Evolutionary conservation across 768 basidiomycete species (phyloP).

Genomic region (Trametes villosa): DNA sequence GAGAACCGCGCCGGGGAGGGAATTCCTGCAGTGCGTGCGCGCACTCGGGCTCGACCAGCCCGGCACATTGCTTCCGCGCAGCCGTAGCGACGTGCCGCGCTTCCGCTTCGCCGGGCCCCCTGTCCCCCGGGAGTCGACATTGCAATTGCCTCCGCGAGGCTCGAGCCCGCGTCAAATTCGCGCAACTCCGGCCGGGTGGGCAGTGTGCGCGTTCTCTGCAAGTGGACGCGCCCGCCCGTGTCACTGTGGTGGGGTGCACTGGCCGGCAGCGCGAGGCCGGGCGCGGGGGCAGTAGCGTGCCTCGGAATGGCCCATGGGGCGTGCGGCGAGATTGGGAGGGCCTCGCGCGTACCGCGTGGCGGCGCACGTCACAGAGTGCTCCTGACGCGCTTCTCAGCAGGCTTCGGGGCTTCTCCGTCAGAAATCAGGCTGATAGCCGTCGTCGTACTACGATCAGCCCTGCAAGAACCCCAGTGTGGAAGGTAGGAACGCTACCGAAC

Average conservation of each 20-base stretch:
- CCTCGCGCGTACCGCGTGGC: conserved; percentile 22
- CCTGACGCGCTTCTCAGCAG: conserved; percentile 6
- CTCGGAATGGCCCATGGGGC: not conserved
- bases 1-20: too few relatives aligned
- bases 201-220: conserved; percentile 7
- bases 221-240: conserved; percentile 14
- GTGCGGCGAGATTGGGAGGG: not conserved
- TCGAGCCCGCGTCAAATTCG: not conserved
- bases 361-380: conserved; percentile 14
- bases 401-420: conserved; percentile 25
- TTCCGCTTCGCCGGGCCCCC: not conserved
- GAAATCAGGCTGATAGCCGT: conserved; percentile 25
- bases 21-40: not conserved
- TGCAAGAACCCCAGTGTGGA: conserved; percentile 26
- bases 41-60: not conserved
- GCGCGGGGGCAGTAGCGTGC: not conserved
- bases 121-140: too few relatives aligned
- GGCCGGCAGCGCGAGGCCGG: not conserved
- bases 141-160: too few relatives aligned
- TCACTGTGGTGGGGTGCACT: not conserved
- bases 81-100: not conserved
- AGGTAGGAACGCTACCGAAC: conserved; percentile 26
- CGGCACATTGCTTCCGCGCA: conserved; percentile 8
- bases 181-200: not conserved
- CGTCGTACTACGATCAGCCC: conserved; percentile 24